phyloP scores from a whole-genome alignment of 2,329 filamentous ascomycete genomes.

The Neofusicoccum sp. region DNA sequence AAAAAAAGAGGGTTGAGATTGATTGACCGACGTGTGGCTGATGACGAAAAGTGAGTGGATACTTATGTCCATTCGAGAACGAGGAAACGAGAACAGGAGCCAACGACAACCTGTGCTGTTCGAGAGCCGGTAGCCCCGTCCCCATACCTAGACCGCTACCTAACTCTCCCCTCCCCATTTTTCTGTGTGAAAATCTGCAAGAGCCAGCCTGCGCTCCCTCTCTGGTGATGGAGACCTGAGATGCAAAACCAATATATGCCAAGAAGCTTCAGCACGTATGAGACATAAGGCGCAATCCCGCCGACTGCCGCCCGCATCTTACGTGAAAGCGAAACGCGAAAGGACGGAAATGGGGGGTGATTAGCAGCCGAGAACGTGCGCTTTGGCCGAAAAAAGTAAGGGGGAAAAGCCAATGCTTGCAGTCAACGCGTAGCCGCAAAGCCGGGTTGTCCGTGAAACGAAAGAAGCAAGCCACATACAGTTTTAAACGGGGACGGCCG shows the following conservation, averaged over 20 bases:
- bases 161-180: background rate
- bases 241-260: slow-evolving; percentile 9
- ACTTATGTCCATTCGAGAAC: background rate
- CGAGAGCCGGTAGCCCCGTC: no score
- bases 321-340: slow-evolving; percentile 4
- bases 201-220: slow-evolving; percentile 1
- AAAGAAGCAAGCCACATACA: slow-evolving; percentile 15
- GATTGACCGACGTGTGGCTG: background rate
- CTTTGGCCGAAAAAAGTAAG: slow-evolving; percentile 9
- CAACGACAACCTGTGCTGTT: background rate
- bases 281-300: background rate
- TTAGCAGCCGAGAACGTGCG: slow-evolving; percentile 12
- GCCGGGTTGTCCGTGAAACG: slow-evolving; percentile 14
- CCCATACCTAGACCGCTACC: background rate
- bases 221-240: background rate
- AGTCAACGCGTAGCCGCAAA: slow-evolving; percentile 14
- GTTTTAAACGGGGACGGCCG: slow-evolving; percentile 4
- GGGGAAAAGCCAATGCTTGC: background rate
- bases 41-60: background rate
- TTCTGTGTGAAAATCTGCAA: background rate
- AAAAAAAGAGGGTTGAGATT: background rate
- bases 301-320: background rate
- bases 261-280: slow-evolving; percentile 4
- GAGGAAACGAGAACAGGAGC: background rate
- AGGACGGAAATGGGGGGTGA: background rate